Evolutionary conservation across 805 yeast species (phyloP).

Genomic region (Ogataea ganodermae): DNA sequence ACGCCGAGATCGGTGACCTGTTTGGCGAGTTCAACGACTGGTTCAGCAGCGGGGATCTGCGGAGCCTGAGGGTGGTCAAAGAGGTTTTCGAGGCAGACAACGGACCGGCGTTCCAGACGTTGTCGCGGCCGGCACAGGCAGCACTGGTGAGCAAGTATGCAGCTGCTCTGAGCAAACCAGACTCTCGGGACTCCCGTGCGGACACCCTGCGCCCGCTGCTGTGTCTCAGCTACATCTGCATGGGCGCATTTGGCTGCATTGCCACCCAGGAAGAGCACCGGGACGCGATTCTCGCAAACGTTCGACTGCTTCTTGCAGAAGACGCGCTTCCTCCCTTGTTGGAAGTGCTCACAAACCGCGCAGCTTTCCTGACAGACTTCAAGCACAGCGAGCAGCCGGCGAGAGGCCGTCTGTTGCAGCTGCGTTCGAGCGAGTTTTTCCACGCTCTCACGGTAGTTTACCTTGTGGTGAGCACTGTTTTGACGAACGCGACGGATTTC

Average conservation of each 20-base stretch:
- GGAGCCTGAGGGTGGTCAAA: slow-evolving; percentile 21
- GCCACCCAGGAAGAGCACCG: slow-evolving; percentile 25
- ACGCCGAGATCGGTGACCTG: slow-evolving; percentile 39
- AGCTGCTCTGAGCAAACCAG: neutral
- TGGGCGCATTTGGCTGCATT: slow-evolving; percentile 33
- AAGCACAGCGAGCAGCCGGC: slow-evolving; percentile 20
- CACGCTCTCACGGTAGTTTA: slow-evolving; percentile 33
- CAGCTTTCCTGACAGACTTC: slow-evolving; percentile 23
- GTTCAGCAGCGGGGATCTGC: slow-evolving; percentile 37
- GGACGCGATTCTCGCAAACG: slow-evolving; percentile 27
- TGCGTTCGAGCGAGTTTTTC: slow-evolving; percentile 31
- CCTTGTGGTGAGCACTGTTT: slow-evolving; percentile 18
- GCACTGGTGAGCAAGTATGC: neutral
- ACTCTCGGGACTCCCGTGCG: neutral
- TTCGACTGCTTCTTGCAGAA: slow-evolving; percentile 22
- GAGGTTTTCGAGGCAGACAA: slow-evolving; percentile 10
- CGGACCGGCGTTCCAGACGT: neutral
- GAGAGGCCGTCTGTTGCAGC: slow-evolving; percentile 10
- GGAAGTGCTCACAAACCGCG: slow-evolving; percentile 15
- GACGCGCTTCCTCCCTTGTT: slow-evolving; percentile 17
- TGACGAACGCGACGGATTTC: slow-evolving; percentile 14
- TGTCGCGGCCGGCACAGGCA: neutral
- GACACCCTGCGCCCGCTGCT: slow-evolving; percentile 18
- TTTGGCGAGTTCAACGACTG: slow-evolving; percentile 43
- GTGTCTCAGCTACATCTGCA: slow-evolving; percentile 29